Base-by-base conservation (phyloP, 129 eudicot genomes). In the Flaveria sonorensis region DNA sequence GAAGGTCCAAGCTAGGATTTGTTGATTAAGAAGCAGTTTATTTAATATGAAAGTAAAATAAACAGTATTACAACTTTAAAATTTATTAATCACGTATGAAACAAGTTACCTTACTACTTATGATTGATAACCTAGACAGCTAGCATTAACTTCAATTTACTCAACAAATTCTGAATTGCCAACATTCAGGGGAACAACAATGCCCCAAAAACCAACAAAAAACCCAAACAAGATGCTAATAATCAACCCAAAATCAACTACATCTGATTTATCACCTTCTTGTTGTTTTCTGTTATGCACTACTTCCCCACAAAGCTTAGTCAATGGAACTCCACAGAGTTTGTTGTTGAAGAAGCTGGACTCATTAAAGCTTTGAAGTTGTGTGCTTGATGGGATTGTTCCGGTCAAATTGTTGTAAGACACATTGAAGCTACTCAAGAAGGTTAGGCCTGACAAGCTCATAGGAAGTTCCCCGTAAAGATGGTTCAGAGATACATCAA, bases 401-500 rank as follows among this genome's bases (percentile, higher is more conserved):
- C 70, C 48, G 0, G 70, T 65, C 47, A 65, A 65, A 7, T 26
- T 61, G 24, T 65, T 65, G 70, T 0, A 65, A 7, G 70, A 65
- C 23, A 65, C 68, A 65, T 65, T 65, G 47, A 65, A 65, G 48
- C 24, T 39, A 65, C 70, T 39, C 48, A 65, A 36, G 70, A 65
- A 32, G 16, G 2, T 65, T 3, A 65, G 36, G n/a, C n/a, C n/a
- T n/a, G n/a, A n/a, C n/a, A n/a, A n/a, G n/a, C n/a, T n/a, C n/a
- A n/a, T n/a, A n/a, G n/a, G n/a, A n/a, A n/a, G n/a, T n/a, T n/a
- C n/a, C n/a, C n/a, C n/a, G n/a, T n/a, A n/a, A n/a, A n/a, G 81
- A 39, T 39, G 47, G 64, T 83, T 83, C 43, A 21, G 6, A 4
- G 87, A 83, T 10, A 70, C 28, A 66, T 83, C 87, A 9, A 79